Evolutionary conservation across 2,329 filamentous ascomycete species (phyloP), one percentile per base, ranked within the genome.

Genomic region (Aspergillus ruber): DNA sequence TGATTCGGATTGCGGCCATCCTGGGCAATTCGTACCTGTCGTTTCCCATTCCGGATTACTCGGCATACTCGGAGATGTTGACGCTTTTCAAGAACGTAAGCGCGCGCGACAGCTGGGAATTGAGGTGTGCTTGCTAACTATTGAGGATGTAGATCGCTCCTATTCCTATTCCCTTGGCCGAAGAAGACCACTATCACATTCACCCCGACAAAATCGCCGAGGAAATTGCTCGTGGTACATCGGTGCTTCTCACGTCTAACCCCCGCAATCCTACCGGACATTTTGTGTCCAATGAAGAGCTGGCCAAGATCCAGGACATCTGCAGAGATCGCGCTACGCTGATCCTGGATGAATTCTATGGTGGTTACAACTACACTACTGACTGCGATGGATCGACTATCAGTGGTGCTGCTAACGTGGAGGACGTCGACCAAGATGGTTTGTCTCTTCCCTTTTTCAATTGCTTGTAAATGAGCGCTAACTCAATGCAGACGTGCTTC

Each of bases 11-110:
- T 66, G 91, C 91, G 17, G 91, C 91, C 44, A 90, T 97, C 5
- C 73, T 97, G 58, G 91, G 91, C 55, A 95, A 95, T 67, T 85
- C 90, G 47, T 95, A 95, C 64, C 77, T 96, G 53, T 88, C 86
- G 38, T 96, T 96, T 79, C 95, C 95, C 71, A 88, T 95, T 64
- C 88, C 88, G 41, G 87, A 96, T 68, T 96, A 96, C 73, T 95
- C 90, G 3, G 91, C 91, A 2, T 97, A 97, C 76, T 95, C 94
- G 64, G 90, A 96, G 75, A 96, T 97, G 90, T 73, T 96, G 73
- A 89, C 85, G 49, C 75, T 96, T 50, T 96, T 97, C 79, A 90
- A 88, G 73, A 95, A 95, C 69, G 68, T 71, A 46, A 50, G 65
- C 59, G 17, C 6, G 33, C n/a, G n/a, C 33, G 4, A 17, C 33